Conservation (phyloP, 2,329 filamentous ascomycete genomes). For the Ophiosphaerella korrae region DNA sequence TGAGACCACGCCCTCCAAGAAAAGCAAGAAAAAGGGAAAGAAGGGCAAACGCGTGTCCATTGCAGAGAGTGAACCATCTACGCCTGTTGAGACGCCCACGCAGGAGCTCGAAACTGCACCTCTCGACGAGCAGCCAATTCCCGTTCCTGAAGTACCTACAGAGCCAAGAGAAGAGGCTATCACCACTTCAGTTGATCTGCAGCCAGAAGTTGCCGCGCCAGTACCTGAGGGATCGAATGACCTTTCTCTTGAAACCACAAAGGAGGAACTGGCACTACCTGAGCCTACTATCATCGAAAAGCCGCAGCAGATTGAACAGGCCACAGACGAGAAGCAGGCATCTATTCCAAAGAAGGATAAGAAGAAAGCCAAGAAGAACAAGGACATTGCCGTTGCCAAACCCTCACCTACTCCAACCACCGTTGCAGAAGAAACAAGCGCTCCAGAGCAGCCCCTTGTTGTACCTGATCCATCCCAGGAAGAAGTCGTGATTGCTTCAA, state of each 20-base stretch:
- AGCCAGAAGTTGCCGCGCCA: neutral
- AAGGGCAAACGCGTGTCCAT: slow-evolving; percentile 20
- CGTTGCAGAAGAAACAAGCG: slow-evolving; percentile 9
- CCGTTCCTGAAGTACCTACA: neutral
- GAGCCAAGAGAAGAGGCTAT: neutral
- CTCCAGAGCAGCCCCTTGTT: neutral
- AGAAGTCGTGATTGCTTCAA: neutral
- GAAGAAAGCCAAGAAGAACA: slow-evolving; percentile 27
- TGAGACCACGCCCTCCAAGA: slow-evolving; percentile 16
- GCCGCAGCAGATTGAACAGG: neutral
- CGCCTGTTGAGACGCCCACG: slow-evolving; percentile 4
- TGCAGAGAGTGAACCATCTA: slow-evolving; percentile 11
- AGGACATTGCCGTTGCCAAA: slow-evolving; percentile 16
- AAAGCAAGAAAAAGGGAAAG: slow-evolving; percentile 29
- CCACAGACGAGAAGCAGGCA: neutral
- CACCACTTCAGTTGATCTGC: neutral
- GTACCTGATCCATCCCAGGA: neutral
- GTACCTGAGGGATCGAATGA: neutral
- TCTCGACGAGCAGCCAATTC: neutral
- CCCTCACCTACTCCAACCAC: slow-evolving; percentile 1
- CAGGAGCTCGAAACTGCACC: slow-evolving; percentile 4
- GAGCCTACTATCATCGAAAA: neutral
- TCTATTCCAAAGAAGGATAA: slow-evolving; percentile 23
- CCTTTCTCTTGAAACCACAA: neutral
- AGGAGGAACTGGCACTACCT: neutral